Conservation (phyloP, 2,329 filamentous ascomycete species). For the Cladosporium halotolerans region DNA sequence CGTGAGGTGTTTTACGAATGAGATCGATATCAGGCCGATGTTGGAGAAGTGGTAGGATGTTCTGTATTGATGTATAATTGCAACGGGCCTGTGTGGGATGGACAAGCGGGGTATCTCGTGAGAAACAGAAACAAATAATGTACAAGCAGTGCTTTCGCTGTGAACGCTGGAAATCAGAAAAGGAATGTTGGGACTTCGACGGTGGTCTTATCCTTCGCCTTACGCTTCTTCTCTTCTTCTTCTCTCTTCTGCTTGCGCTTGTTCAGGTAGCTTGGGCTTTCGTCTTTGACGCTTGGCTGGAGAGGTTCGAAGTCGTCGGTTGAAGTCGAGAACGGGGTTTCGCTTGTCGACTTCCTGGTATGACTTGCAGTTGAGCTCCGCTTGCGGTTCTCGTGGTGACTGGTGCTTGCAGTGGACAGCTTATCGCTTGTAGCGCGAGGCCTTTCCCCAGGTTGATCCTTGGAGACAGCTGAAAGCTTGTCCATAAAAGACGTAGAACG, state of each 20-base stretch:
- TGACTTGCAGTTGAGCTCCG: neutral
- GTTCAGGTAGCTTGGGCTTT: slow-evolving; percentile 13
- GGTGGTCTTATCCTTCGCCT: slow-evolving; percentile 19
- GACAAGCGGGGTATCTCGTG: neutral
- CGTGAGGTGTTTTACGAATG: slow-evolving; percentile 70
- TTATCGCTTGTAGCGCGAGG: no score
- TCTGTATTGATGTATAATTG: neutral
- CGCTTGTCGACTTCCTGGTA: neutral
- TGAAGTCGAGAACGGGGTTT: neutral
- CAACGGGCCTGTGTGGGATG: neutral
- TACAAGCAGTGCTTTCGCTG: neutral
- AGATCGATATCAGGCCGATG: slow-evolving; percentile 73
- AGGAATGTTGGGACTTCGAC: slow-evolving; percentile 40
- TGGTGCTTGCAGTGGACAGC: no score
- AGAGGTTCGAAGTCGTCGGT: slow-evolving; percentile 1
- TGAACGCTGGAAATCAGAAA: slow-evolving; percentile 26
- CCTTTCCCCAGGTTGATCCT: no score
- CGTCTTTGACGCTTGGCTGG: slow-evolving; percentile 11
- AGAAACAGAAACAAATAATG: neutral
- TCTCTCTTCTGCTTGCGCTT: slow-evolving; percentile 26
- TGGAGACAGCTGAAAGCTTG: no score
- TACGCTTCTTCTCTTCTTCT: slow-evolving; percentile 21
- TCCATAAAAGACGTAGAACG: no score
- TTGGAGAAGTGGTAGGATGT: slow-evolving; percentile 69
- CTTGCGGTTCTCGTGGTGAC: neutral